Percentiles rank a stretch among this genome's conserved stretches.
These are phyloP conservation scores for Pinguiococcus pyrenoidosus DNA, from an alignment of 108 stramenopile species.

Conservation along the genomic window DNA sequence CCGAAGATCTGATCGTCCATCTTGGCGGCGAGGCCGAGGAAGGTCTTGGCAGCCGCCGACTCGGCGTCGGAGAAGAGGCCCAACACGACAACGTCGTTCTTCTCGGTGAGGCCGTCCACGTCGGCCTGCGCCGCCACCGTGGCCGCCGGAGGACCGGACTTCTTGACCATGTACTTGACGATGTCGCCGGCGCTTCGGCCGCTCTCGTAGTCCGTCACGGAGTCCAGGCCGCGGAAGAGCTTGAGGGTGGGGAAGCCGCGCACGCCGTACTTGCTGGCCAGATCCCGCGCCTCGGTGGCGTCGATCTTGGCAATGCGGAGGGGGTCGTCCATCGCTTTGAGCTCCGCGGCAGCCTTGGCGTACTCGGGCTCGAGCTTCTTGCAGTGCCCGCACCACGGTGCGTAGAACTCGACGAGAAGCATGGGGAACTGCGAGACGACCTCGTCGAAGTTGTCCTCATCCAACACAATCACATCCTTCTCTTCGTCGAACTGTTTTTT, in stretches of 20 bases:
- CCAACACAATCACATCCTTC: conserved; percentile 39
- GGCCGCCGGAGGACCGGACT: conserved; percentile 37
- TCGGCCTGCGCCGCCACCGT: conserved; percentile 21
- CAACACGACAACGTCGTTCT: conserved; percentile 28
- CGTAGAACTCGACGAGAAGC: conserved; percentile 50
- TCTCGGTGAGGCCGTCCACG: conserved; percentile 18
- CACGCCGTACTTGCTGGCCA: conserved; percentile 29
- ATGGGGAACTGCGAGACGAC: conserved; percentile 31
- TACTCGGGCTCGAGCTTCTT: conserved; percentile 47
- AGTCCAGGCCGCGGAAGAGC: conserved; percentile 30
- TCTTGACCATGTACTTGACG: conserved; percentile 37
- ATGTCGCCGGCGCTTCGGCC: conserved; percentile 42
- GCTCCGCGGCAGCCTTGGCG: conserved; percentile 36
- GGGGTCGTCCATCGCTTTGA: conserved; percentile 11
- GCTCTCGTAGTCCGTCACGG: conserved; percentile 41
- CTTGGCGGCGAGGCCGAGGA: conserved; percentile 26
- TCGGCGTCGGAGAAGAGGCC: conserved; percentile 29
- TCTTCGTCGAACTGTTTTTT: conserved; percentile 22
- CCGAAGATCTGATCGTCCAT: conserved; percentile 32
- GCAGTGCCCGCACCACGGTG: conserved; percentile 55
- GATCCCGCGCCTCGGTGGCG: conserved; percentile 36
- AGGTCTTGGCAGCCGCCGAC: conserved; percentile 30
- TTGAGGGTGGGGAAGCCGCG: conserved; percentile 48
- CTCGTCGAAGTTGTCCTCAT: conserved; percentile 40
- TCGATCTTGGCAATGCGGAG: conserved; percentile 42